Evolutionary conservation across 257 asterid genomes (phyloP), one percentile per base, ranked within the genome.

Genomic region (Oldenlandia corymbosa): DNA sequence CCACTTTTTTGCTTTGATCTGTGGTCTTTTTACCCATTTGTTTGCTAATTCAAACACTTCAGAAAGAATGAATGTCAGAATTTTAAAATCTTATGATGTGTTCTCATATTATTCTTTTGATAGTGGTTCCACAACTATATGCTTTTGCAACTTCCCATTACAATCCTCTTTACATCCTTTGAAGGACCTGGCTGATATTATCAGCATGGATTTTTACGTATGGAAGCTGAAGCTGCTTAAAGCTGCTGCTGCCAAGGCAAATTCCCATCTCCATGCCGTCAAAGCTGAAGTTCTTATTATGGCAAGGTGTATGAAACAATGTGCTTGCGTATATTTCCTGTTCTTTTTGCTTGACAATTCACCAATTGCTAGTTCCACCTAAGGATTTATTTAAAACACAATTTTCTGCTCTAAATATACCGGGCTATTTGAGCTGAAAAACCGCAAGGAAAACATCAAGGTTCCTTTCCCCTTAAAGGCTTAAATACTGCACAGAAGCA

Each of bases 151-250:
- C 7, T 47, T 55, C 17, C 5, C 41, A 55, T 28, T 30, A 18
- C 45, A 26, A 42, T 61, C 41, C 24, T 27, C 37, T 65, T 21
- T 28, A 37, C 61, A 36, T 60, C 34, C n/a, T 41, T 65, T 24
- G 10, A 41, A 65, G 69, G 69, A 42, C 14, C 10, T 83, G 20
- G 66, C 67, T 5, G 66, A 58, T 36, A 56, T 64, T 42, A 43
- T 79, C 2, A 81, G 81, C 17, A 75, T 68, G 70, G 57, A 75
- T 32, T 73, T 83, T 17, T 43, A 75, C 26, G 24, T 39, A 10
- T 78, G 81, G 88, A 83, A 80, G 75, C 14, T 80, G 59, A 78
- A 76, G 62, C 54, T 80, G 34, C 79, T 83, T 24, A 69, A 78
- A 47, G 17, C 75, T 23, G 85, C 79, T 0, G 84, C 81, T 23